Base-by-base conservation (phyloP, 352 stramenopile species). In the Globisporangium uncinulatum region DNA sequence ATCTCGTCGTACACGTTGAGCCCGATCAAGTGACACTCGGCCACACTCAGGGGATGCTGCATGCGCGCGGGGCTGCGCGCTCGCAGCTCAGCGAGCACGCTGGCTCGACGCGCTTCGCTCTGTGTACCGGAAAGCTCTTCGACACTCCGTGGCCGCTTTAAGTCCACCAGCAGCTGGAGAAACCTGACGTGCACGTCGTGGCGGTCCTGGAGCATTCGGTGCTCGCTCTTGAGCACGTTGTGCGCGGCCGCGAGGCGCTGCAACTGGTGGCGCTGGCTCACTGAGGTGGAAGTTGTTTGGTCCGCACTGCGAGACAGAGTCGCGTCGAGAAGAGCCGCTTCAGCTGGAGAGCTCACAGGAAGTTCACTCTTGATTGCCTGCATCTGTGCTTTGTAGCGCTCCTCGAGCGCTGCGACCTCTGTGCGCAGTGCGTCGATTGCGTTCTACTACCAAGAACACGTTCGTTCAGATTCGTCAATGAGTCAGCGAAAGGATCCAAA, bases 11-110 rank as follows among this genome's bases (percentile, higher is more conserved):
- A 76, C 17, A 59, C 52, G 6, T 69, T 57, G 43, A 57, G 62
- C 10, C 62, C 56, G n/a, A 76, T 70, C 5, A 48, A 24, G 50
- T 71, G 57, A 39, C 68, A 76, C 54, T 76, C 68, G 39, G 67
- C 53, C 7, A 63, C 59, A 17, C 51, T 63, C 8, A 76, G 54
- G 3, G 65, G 68, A 0, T 51, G 54, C 54, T 65, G 60, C 61
- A 75, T 61, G 14, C 59, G 51, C 21, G 59, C 51, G 7, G 59
- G 56, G 8, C 46, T 49, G 15, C 54, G 39, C 11, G 17, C 54
- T 14, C 47, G 47, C 29, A 62, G 48, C 1, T 54, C 54, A 0
- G 47, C 21, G 19, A 57, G 54, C 29, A 57, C 54, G 5, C 11
- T n/a, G 29, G 48, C 55, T 17, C 60, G 54, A 11, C 24, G 29